Evolutionary conservation across 805 yeast species (phyloP), one percentile per base, ranked within the genome.

Genomic region (Metschnikowia corniflorae): DNA sequence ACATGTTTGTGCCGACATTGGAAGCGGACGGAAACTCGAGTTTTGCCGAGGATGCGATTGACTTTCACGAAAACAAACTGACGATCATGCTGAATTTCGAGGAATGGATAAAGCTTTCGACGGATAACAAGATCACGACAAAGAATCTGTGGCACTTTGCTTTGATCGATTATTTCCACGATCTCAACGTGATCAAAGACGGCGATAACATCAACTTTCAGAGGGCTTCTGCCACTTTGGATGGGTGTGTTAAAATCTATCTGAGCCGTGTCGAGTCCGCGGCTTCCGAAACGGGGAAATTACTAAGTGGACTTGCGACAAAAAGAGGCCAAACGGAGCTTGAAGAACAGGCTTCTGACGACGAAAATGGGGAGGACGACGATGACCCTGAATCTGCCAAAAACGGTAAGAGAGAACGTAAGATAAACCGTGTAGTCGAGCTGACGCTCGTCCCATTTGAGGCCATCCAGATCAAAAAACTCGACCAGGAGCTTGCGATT

Each of bases 191-290:
- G 19, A 68, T 86, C 30, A 73, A 77, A 47, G 94, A 82, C 35
- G 82, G 87, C 5, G 87, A 82, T 38, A 64, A 60, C 26, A 85
- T 89, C 51, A 87, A 88, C 57, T 89, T 91, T 58, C 96, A 86
- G 57, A 78, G 81, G 48, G 97, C 97, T 0, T 79, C 93, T 0
- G 87, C 94, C 3, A 86, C 97, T 1, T 65, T 91, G 16, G 97
- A 89, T 53, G 97, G 97, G 0, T 89, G 97, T 67, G 91, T 89
- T 22, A 88, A 88, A 63, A 86, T 91, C 35, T 91, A 91, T 56
- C 78, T 89, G 9, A 84, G 94, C 12, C 75, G 97, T 50, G 88
- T 91, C 16, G 97, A 89, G 52, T 83, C 95, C 0, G 95, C 87
- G 0, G 94, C 89, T 5, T 80, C 83, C 7, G 97, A 89, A 51